Evolutionary conservation across 1,139 yeast species (phyloP), one percentile per base, ranked within the genome.

Genomic region (Yamadazyma membranifaciens): DNA sequence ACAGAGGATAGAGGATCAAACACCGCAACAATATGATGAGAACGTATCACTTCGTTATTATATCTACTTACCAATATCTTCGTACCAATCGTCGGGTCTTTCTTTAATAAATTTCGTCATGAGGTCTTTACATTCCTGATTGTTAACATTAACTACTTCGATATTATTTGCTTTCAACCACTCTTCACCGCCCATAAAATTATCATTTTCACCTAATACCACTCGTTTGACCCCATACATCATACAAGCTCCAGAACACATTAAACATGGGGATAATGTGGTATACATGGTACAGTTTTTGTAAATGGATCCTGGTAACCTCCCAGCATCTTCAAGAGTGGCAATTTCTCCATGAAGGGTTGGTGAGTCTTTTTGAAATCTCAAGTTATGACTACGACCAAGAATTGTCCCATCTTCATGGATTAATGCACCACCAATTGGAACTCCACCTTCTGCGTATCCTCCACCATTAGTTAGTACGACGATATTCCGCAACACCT

Each of bases 181-280:
- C 28, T 82, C 86, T 59, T 91, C 97, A 6, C 77, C 83, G 11
- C 97, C 96, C 33, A 74, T 50, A 53, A 85, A 91, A 20, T 84
- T 89, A 39, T 65, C 78, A 61, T 88, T 88, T 62, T 91, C 98
- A 15, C 96, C 97, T 62, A 88, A 57, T 0, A 91, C 97, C 29
- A 88, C 85, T 49, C 97, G 73, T 51, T 82, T 81, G 49, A 91
- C 75, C 29, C 96, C 96, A 63, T 89, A 91, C 73, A 91, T 71
- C 41, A 91, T 58, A 50, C 94, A 87, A 12, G 96, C 95, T 14
- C 98, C 98, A 6, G 95, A 79, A 58, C 98, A 91, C 97, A 91
- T 91, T 50, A 82, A 74, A 61, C 98, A 91, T 2, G 98, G 97
- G 6, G 96, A 86, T 49, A 91, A 69, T 0, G 97, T 87, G 33